phyloP scores from a whole-genome alignment of 2,329 filamentous ascomycete genomes.

The Tolypocladium pustulatum region DNA sequence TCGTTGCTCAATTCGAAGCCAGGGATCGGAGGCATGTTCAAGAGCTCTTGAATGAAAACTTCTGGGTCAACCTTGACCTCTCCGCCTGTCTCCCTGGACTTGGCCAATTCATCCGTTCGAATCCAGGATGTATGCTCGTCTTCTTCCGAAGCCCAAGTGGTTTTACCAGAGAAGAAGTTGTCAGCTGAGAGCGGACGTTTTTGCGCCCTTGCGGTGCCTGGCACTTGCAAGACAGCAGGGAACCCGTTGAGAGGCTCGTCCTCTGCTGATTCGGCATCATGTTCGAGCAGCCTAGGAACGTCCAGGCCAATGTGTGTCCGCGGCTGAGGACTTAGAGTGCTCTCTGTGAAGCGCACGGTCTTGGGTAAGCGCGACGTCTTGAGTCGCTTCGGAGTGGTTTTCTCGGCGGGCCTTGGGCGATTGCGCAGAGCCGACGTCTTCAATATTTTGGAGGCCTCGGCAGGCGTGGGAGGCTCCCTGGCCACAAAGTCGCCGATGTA shows the following conservation, averaged over 20 bases:
- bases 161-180: background rate
- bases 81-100: background rate
- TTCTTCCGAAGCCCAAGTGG: background rate
- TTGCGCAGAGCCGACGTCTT: constrained; percentile 17
- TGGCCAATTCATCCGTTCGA: background rate
- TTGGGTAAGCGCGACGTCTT: constrained; percentile 13
- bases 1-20: constrained; percentile 17
- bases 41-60: constrained; percentile 13
- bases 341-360: constrained; percentile 18
- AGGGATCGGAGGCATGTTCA: constrained; percentile 14
- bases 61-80: constrained; percentile 1
- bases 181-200: background rate
- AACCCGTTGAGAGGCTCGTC: background rate
- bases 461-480: constrained; percentile 9
- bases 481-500: constrained; percentile 11
- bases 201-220: background rate
- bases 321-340: constrained; percentile 13
- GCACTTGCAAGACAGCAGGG: background rate
- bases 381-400: constrained; percentile 14
- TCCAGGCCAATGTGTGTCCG: constrained; percentile 16
- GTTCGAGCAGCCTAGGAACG: constrained; percentile 7
- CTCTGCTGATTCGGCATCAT: background rate
- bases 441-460: constrained; percentile 10
- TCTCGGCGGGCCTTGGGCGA: constrained; percentile 9
- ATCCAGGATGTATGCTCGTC: background rate